Base-by-base conservation (phyloP, 495 filamentous ascomycete genomes). In the Tuber borchii region DNA sequence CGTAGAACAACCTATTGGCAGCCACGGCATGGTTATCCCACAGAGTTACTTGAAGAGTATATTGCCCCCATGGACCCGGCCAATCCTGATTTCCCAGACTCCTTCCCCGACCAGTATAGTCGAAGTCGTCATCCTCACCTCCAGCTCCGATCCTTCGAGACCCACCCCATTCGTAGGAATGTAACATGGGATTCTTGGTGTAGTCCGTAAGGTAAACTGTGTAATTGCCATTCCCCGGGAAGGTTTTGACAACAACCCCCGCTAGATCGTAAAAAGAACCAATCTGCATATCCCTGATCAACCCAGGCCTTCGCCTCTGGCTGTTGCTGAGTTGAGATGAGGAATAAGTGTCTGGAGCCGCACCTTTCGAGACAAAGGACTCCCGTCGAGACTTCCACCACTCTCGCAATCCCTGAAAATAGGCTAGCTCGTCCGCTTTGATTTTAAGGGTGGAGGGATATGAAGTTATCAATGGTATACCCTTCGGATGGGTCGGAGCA, bases 191-290 rank as follows among this genome's bases (percentile, higher is more conserved):
- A 48, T 82, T 82, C 39, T 68, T 73, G 12, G 94, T 97, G 83
- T 97, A 99, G 83, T 99, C 95, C 0, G 93, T 94, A 26, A 97
- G 82, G 83, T 94, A 93, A 0, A 99, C 68, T 1, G 91, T 89
- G 31, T 87, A 82, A 26, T 86, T 85, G 42, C 82, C 83, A 44
- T 84, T 82, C 70, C 83, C 84, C 46, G 84, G 87, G 70, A 88
- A 90, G 0, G 89, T 86, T 77, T 89, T 92, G 69, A 93, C 86
- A 5, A 97, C 89, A 81, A 94, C 87, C n/a, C 89, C 93, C 26
- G 93, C 83, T 10, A 97, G 77, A 83, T 97, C 90, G 81, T 88
- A 89, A 81, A 90, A 93, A 2, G 79, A 85, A 43, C 85, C 75
- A 12, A 86, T 83, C 65, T 86, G 75, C 22, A 93, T 83, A 82